Evolutionary conservation across 75 land plant genomes (phyloP).

Genomic region (Chamaecyparis obtusa): DNA sequence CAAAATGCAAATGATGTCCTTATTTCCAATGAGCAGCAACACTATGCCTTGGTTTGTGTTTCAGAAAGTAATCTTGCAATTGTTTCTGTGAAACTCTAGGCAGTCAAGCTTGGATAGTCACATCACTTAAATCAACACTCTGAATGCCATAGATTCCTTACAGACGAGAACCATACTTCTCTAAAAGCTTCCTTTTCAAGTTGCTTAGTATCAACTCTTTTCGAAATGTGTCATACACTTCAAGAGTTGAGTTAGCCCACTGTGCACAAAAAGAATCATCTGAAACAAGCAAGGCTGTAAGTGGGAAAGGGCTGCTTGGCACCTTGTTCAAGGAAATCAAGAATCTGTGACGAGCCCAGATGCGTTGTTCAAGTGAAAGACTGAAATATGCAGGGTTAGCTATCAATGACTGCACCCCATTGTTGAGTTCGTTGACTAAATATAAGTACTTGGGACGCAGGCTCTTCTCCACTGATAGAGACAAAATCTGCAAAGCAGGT

Average conservation of each 20-base stretch:
- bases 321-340: slow-evolving; percentile 67
- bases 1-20: background rate
- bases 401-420: slow-evolving; percentile 60
- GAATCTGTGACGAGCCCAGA: slow-evolving; percentile 79
- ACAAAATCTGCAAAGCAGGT: slow-evolving; percentile 55
- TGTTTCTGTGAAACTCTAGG: background rate
- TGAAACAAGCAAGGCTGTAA: slow-evolving; percentile 63
- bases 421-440: slow-evolving; percentile 66
- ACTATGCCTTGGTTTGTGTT: background rate
- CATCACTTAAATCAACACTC: background rate
- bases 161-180: slow-evolving; percentile 9
- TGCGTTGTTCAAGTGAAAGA: slow-evolving; percentile 82
- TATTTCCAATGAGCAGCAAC: background rate
- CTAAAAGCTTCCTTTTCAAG: slow-evolving; percentile 40
- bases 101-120: background rate
- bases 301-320: slow-evolving; percentile 77
- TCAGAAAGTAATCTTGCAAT: slow-evolving; percentile 11
- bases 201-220: slow-evolving; percentile 43
- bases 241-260: slow-evolving; percentile 76
- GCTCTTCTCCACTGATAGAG: slow-evolving; percentile 79
- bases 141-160: background rate
- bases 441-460: slow-evolving; percentile 76
- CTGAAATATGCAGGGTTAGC: slow-evolving; percentile 82
- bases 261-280: slow-evolving; percentile 72
- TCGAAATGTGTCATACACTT: slow-evolving; percentile 70